phyloP scores from a whole-genome alignment of 805 yeast genomes.

The Candida saitoana region DNA sequence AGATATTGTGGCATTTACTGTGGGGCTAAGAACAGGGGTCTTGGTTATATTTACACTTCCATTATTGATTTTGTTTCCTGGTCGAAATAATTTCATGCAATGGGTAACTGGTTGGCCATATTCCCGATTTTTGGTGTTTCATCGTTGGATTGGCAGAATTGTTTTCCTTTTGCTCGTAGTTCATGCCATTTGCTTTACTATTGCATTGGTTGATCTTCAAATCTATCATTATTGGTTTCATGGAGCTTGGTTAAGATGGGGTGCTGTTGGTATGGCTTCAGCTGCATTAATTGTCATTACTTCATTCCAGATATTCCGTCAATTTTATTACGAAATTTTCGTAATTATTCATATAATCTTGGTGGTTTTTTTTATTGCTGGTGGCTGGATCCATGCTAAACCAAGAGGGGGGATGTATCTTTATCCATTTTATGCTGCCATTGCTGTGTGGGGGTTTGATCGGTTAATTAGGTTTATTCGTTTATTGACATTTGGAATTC shows the following conservation, averaged over 20 bases:
- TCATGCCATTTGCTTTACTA: constrained; percentile 58
- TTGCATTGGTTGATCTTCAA: constrained; percentile 42
- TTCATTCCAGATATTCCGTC: constrained; percentile 28
- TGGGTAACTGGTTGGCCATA: constrained; percentile 60
- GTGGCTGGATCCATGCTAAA: constrained; percentile 41
- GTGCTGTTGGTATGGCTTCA: constrained; percentile 41
- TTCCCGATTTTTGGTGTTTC: constrained; percentile 58
- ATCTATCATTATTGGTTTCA: constrained; percentile 25
- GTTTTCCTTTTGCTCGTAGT: constrained; percentile 46
- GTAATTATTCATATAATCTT: constrained; percentile 28
- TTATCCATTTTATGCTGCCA: constrained; percentile 26
- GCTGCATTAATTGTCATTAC: neutral
- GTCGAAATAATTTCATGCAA: constrained; percentile 67
- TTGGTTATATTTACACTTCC: constrained; percentile 35
- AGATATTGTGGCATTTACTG: constrained; percentile 11
- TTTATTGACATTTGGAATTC: constrained; percentile 31
- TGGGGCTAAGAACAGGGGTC: constrained; percentile 1
- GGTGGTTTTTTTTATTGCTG: constrained; percentile 42
- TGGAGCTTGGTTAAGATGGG: constrained; percentile 32
- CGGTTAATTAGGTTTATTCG: constrained; percentile 26
- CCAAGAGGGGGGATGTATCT: constrained; percentile 18
- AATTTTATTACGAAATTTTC: constrained; percentile 36
- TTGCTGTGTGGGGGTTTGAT: constrained; percentile 37
- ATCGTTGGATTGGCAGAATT: constrained; percentile 61
- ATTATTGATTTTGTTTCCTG: constrained; percentile 57